These are phyloP conservation scores for Yamadazyma pseudoaaseri DNA, from an alignment of 1,139 yeast species.

Conservation along the genomic window DNA sequence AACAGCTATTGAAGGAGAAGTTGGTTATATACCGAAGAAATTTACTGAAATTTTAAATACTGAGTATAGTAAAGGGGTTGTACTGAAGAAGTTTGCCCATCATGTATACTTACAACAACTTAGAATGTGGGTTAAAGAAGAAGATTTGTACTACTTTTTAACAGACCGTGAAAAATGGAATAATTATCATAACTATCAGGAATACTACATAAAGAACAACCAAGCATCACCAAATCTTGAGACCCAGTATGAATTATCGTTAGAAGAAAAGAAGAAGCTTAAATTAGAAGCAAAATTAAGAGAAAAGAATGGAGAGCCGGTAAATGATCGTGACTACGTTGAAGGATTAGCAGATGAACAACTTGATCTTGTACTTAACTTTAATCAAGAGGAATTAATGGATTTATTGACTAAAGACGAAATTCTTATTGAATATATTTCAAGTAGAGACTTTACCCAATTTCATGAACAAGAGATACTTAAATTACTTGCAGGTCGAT, in stretches of 20 bases:
- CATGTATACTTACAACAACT: conserved; percentile 31
- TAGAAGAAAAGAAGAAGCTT: conserved; percentile 19
- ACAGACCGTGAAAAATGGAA: conserved; percentile 25
- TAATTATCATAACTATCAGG: conserved; percentile 24
- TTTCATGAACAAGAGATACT: conserved; percentile 39
- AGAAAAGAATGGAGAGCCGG: conserved; percentile 16
- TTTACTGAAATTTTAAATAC: conserved; percentile 26
- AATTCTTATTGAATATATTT: conserved; percentile 27
- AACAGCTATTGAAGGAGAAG: conserved; percentile 36
- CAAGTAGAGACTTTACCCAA: conserved; percentile 30
- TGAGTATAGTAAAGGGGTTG: conserved; percentile 33
- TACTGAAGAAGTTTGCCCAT: conserved; percentile 18
- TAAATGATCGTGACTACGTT: conserved; percentile 9
- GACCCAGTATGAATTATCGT: conserved; percentile 20
- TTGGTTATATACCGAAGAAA: conserved; percentile 36
- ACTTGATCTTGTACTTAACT: conserved; percentile 18
- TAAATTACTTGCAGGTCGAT: conserved; percentile 29
- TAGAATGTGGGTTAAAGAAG: conserved; percentile 30
- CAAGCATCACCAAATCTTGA: conserved; percentile 10
- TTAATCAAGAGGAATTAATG: conserved; percentile 24
- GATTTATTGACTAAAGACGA: conserved; percentile 33
- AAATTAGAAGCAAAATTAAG: conserved; percentile 14
- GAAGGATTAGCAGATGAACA: conserved; percentile 20
- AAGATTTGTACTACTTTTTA: conserved; percentile 19
- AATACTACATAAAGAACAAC: conserved; percentile 14